A percentile compares a stretch with the other conserved stretches of the same genome.
Conservation (phyloP, 805 yeast species). For the Ogataea glucozyma region DNA sequence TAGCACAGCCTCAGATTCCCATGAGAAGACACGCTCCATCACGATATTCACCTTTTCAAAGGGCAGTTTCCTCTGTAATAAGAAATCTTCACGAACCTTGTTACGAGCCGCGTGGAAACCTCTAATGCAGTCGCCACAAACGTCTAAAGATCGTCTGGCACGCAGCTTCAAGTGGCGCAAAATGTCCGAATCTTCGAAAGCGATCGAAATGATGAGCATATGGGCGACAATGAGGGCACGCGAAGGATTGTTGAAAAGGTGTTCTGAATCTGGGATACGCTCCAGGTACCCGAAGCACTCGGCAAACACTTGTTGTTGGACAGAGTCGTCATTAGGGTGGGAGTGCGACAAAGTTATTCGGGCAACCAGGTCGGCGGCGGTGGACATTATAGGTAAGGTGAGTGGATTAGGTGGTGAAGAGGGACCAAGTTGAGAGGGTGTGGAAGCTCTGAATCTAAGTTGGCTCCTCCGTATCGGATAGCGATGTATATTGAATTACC, state of each 20-base stretch:
- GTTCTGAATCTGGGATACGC: slow-evolving; percentile 30
- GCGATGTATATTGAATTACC: too few relatives aligned
- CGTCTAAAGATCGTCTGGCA: slow-evolving; percentile 37
- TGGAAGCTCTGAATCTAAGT: too few relatives aligned
- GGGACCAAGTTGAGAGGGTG: too few relatives aligned
- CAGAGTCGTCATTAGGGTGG: slow-evolving; percentile 33
- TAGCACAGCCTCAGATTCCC: slow-evolving; percentile 29
- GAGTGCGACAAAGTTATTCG: slow-evolving; percentile 35
- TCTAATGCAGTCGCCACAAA: slow-evolving; percentile 56
- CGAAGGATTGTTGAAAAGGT: slow-evolving; percentile 59
- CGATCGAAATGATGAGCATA: slow-evolving; percentile 41
- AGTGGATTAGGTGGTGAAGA: too few relatives aligned
- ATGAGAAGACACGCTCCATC: slow-evolving; percentile 24
- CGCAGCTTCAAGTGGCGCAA: slow-evolving; percentile 12
- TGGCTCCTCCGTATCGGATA: too few relatives aligned
- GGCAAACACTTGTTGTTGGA: slow-evolving; percentile 41
- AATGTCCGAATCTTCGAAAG: slow-evolving; percentile 40
- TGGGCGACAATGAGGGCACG: slow-evolving; percentile 53
- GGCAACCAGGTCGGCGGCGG: too few relatives aligned
- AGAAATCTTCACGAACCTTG: slow-evolving; percentile 51
- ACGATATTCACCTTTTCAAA: slow-evolving; percentile 26
- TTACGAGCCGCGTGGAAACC: slow-evolving; percentile 56
- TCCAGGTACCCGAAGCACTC: slow-evolving; percentile 35
- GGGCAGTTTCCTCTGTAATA: slow-evolving; percentile 43
- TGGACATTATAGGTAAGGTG: background rate